phyloP scores from a whole-genome alignment of 225 moss, liverwort and hornwort species.

The Physcomitrium patens region DNA sequence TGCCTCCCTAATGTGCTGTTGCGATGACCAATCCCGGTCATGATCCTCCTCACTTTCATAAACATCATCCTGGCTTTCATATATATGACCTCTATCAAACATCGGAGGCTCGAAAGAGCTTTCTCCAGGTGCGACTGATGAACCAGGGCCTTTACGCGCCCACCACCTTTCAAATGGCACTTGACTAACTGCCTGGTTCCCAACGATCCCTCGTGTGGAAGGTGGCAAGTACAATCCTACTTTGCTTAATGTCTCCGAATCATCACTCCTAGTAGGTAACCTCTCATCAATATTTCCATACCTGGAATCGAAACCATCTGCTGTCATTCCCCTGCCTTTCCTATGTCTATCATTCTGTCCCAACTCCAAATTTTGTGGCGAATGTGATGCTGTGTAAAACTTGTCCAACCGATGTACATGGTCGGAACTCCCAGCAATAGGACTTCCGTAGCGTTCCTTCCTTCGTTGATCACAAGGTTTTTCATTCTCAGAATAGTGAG shows the following conservation, averaged over 20 bases:
- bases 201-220: conserved; percentile 66
- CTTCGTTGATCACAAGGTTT: too few species aligned
- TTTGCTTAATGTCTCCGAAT: conserved; percentile 44
- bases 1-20: conserved; percentile 50
- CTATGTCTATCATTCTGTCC: conserved; percentile 57
- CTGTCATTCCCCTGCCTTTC: conserved; percentile 35
- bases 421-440: conserved; percentile 48
- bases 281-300: conserved; percentile 40
- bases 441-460: conserved; percentile 35
- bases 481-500: conserved; percentile 53
- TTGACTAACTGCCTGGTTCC: conserved; percentile 69
- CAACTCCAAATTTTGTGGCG: conserved; percentile 69
- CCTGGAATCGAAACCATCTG: conserved; percentile 34
- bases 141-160: conserved; percentile 81
- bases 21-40: conserved; percentile 77
- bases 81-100: conserved; percentile 72
- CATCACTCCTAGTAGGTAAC: conserved; percentile 40
- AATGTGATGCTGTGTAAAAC: conserved; percentile 89
- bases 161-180: conserved; percentile 92
- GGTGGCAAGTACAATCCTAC: conserved; percentile 56
- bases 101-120: conserved; percentile 89
- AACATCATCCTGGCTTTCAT: conserved; percentile 84
- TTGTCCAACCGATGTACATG: conserved; percentile 89
- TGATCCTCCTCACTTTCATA: conserved; percentile 97
- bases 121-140: conserved; percentile 69